Conservation (phyloP, 345 rosid species). For the Eucalyptus cladocalyx region DNA sequence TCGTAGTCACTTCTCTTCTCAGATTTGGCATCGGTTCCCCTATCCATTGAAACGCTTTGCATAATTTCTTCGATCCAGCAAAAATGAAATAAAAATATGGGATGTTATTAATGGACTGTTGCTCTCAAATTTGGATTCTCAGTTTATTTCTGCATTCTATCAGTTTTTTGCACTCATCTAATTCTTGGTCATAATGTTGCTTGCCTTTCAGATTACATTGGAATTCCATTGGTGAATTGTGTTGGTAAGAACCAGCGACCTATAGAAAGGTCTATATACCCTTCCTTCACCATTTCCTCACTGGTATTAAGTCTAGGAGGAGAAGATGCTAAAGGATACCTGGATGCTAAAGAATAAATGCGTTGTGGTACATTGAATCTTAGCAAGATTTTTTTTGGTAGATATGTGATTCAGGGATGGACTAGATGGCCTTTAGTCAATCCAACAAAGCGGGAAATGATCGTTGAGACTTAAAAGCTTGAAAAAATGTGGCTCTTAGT, state of each 20-base stretch:
- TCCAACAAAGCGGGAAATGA: too few relatives aligned
- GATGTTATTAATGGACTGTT: not conserved
- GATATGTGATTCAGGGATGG: too few relatives aligned
- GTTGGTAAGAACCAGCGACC: accelerated
- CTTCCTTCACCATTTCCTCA: not conserved
- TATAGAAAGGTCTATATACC: not conserved
- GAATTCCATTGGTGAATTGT: not conserved
- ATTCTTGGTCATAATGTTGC: not conserved
- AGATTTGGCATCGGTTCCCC: too few relatives aligned
- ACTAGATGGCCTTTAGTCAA: too few relatives aligned
- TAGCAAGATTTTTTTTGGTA: too few relatives aligned
- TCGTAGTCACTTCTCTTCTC: too few relatives aligned
- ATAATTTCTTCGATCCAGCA: not conserved
- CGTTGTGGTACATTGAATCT: too few relatives aligned
- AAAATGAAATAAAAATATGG: not conserved
- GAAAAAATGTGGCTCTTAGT: too few relatives aligned
- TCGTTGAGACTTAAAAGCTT: too few relatives aligned
- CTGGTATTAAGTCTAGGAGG: not conserved
- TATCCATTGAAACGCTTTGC: too few relatives aligned
- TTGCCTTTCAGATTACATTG: not conserved
- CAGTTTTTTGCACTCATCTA: not conserved
- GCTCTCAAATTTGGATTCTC: not conserved
- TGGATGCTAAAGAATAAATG: too few relatives aligned
- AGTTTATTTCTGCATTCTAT: not conserved
- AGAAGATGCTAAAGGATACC: not conserved